Evolutionary conservation across 225 moss, liverwort and hornwort genomes (phyloP), one percentile per base, ranked within the genome.

Genomic region (Rhytidiadelphus loreus): DNA sequence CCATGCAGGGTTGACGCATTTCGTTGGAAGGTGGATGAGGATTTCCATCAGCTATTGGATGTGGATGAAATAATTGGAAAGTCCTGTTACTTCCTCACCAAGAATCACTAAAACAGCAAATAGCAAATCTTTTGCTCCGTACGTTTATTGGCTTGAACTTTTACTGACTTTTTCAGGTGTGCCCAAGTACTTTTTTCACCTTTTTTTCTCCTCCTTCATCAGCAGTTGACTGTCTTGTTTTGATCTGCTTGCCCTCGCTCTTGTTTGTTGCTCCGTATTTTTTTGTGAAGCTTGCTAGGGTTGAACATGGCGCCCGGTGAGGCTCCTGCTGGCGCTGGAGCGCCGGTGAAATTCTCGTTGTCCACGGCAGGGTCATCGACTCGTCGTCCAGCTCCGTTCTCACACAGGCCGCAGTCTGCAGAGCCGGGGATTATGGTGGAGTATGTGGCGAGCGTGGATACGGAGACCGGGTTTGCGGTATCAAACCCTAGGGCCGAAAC

Each of bases 401-500:
- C 96, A 63, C 92, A 92, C 37, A 95, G 88, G 87, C 92, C 81
- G 43, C 94, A 90, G 92, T 87, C 35, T 78, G 89, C 81, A 60
- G 89, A 68, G 19, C 25, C 37, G 48, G 64, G 64, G 64, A 12
- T 63, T 32, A 59, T 76, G 77, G 93, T 95, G 86, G 97, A 96
- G 92, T 95, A 93, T 64, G 96, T 97, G 84, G 94, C 93, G 24
- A 96, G 91, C 28, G 90, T 97, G 81, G 95, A 96, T 79, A 91
- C 66, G 28, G 87, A 94, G 90, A 87, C 88, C 14, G 97, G 96
- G 28, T 77, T 96, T 80, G 92, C 95, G 60, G 90, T 92, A 17
- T 88, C 91, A 33, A 93, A 92, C 15, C 88, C 96, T 25, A 94
- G 88, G 86, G 86, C 86, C 35, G 84, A 82, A 64, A 35, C 52